Percentiles rank a stretch among this genome's conserved stretches.
phyloP scores from a whole-genome alignment of 2,329 filamentous ascomycete genomes.

The Teratosphaeria nubilosa region DNA sequence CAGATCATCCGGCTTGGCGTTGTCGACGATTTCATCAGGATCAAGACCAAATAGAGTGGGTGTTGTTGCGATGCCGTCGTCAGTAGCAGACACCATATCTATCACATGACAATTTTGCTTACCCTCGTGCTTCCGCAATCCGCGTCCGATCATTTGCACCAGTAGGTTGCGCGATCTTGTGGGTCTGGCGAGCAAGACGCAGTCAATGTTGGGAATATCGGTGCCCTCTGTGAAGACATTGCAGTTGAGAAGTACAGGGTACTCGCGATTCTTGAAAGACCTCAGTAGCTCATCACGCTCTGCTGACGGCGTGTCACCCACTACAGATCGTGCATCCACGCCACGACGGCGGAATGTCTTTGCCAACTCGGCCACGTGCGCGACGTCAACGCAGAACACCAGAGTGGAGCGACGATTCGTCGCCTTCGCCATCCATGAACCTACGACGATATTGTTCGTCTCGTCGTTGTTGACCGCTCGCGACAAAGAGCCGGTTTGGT shows the following conservation, averaged over 20 bases:
- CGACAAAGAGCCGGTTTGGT: conserved; percentile 67
- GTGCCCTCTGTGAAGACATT: conserved; percentile 96
- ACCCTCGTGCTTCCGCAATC: conserved; percentile 69
- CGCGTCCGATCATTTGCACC: conserved; percentile 94
- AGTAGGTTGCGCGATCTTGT: conserved; percentile 88
- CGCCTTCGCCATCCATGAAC: conserved; percentile 75
- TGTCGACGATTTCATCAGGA: conserved; percentile 63
- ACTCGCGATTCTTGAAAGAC: conserved; percentile 65
- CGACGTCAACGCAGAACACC: conserved; percentile 86
- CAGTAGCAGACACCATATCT: conserved; percentile 83
- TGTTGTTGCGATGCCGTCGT: conserved; percentile 76
- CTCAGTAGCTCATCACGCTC: conserved; percentile 61
- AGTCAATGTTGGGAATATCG: conserved; percentile 95
- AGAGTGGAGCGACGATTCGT: conserved; percentile 66
- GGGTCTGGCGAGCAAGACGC: conserved; percentile 74
- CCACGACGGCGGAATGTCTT: conserved; percentile 65
- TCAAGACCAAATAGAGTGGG: conserved; percentile 91
- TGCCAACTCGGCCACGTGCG: conserved; percentile 68
- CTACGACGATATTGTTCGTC: conserved; percentile 75
- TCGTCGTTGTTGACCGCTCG: conserved; percentile 69
- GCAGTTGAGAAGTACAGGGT: conserved; percentile 85
- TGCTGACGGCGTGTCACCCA: conserved; percentile 62
- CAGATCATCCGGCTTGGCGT: conserved; percentile 43
- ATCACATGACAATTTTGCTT: conserved; percentile 91
- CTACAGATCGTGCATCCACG: conserved; percentile 79